Evolutionary conservation across 2,329 filamentous ascomycete species (phyloP).

Genomic region (Phaeosphaeriaceae sp.): DNA sequence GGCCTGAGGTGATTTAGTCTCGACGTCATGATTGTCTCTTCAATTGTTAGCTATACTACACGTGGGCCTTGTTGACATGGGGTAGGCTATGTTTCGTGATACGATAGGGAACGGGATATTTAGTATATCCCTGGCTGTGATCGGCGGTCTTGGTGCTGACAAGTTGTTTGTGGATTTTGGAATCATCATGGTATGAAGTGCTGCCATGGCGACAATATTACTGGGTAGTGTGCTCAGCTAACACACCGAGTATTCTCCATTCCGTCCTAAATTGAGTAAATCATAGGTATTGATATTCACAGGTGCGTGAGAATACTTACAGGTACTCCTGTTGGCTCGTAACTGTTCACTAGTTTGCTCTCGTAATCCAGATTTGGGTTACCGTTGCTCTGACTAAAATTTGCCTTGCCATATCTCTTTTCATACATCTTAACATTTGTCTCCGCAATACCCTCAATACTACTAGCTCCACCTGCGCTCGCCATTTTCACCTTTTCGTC

Average conservation of each 20-base stretch:
- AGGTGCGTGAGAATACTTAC: slow-evolving; percentile 52
- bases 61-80: slow-evolving; percentile 17
- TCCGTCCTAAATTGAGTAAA: slow-evolving; percentile 59
- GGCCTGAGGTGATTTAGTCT: slow-evolving; percentile 25
- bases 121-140: not conserved
- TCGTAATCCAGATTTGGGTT: slow-evolving; percentile 72
- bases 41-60: slow-evolving; percentile 4
- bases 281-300: not conserved
- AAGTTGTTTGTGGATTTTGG: too few relatives aligned
- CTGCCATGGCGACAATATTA: too few relatives aligned
- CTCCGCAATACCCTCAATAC: slow-evolving; percentile 51
- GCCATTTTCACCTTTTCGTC: slow-evolving; percentile 63
- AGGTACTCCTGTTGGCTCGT: slow-evolving; percentile 70
- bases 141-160: slow-evolving; percentile 1
- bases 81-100: slow-evolving; percentile 2
- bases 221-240: slow-evolving; percentile 13
- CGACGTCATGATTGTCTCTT: slow-evolving; percentile 38
- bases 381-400: slow-evolving; percentile 54
- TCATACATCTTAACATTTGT: slow-evolving; percentile 57
- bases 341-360: slow-evolving; percentile 68
- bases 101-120: not conserved
- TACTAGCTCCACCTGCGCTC: slow-evolving; percentile 40
- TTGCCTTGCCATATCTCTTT: slow-evolving; percentile 55
- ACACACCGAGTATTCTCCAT: slow-evolving; percentile 69
- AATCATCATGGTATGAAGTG: too few relatives aligned